phyloP scores from a whole-genome alignment of 352 stramenopile genomes.

The Pythium scleroteichum region DNA sequence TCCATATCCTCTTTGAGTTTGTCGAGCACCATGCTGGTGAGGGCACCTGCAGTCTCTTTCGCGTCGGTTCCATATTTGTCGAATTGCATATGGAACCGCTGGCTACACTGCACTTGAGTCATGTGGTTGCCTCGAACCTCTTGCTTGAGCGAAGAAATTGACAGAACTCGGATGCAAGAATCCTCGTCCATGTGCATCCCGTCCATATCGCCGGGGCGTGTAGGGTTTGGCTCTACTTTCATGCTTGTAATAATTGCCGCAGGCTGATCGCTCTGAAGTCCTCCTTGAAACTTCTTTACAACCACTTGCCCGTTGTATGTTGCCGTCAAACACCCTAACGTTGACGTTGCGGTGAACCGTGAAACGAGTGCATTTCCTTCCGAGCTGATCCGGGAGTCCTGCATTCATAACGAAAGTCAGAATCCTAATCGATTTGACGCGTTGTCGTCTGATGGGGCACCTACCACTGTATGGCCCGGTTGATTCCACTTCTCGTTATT shows the following conservation, averaged over 20 bases:
- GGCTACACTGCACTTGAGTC: constrained; percentile 10
- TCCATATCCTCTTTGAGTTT: constrained; percentile 19
- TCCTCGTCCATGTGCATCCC: constrained; percentile 6
- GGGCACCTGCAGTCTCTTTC: not conserved
- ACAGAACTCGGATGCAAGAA: constrained; percentile 6
- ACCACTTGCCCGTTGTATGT: constrained; percentile 1
- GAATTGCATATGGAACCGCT: constrained; percentile 6
- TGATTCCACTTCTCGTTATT: constrained; percentile 6
- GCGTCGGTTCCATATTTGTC: not conserved
- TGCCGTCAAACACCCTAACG: not conserved
- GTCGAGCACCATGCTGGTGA: constrained; percentile 15
- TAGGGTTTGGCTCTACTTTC: not conserved
- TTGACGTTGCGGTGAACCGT: not conserved
- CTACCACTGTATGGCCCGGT: constrained; percentile 5
- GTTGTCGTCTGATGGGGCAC: not conserved
- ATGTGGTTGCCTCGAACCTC: not conserved
- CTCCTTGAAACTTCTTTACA: constrained; percentile 3
- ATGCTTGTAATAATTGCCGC: constrained; percentile 6
- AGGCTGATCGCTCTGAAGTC: not conserved
- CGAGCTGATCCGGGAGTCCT: not conserved
- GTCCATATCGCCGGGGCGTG: not conserved
- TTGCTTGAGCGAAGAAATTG: not conserved
- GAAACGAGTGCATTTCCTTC: constrained; percentile 5
- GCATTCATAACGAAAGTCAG: not conserved
- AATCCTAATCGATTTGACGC: not conserved